Evolutionary conservation across 345 rosid species (phyloP), one percentile per base, ranked within the genome.

Genomic region (Nasturtium officinale): DNA sequence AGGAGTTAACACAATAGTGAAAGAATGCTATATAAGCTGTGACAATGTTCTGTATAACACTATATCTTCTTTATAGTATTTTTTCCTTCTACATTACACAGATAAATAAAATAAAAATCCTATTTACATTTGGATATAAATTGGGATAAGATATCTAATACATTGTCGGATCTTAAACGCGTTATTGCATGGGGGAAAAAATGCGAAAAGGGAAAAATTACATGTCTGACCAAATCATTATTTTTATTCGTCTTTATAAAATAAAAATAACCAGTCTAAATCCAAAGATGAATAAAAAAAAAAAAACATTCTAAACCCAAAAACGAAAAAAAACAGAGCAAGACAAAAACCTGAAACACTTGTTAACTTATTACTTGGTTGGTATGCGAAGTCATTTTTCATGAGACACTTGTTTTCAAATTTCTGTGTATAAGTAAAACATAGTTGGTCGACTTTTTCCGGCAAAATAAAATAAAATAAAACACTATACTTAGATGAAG

Each of bases 1-100:
- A 75, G 68, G 74, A 60, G 26, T 42, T 75, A 54, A 42, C 53
- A 75, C 63, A 67, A 9, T 67, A 75, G 78, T 57, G 29, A 59
- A 74, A 38, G n/a, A 37, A 67, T 46, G 30, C 48, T 74, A 50
- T 48, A 60, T 20, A 40, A 65, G 54, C 59, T 58, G 67, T 38
- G 43, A 66, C 67, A 59, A 15, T 59, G 61, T 74, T 26, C 12
- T 74, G 60, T 74, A 74, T 10, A 13, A 58, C 72, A 46, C 65
- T 15, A 33, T 55, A 5, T 25, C 29, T 20, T 45, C 13, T 56
- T n/a, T 69, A 8, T 42, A 38, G 42, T 38, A 40, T 40, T 4
- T 7, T n/a, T 50, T 20, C 48, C 55, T 50, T 20, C 21, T 17
- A 32, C n/a, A n/a, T n/a, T n/a, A n/a, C n/a, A n/a, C n/a, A n/a